phyloP scores from a whole-genome alignment of 2,329 filamentous ascomycete genomes.

The Gyromitra esculenta region DNA sequence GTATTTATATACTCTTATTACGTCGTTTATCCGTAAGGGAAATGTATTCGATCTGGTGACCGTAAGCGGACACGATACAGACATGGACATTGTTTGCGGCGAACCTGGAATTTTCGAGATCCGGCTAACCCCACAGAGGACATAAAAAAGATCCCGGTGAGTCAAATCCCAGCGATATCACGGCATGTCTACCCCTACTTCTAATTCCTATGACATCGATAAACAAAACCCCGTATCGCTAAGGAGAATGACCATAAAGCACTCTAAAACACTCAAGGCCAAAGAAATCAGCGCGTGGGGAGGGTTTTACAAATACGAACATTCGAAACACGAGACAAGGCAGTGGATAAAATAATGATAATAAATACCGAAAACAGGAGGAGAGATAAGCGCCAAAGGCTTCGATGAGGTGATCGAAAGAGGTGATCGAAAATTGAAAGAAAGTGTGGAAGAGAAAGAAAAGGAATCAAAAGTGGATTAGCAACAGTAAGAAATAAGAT shows the following conservation, averaged over 20 bases:
- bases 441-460: constrained; percentile 35
- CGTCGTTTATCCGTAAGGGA: constrained; percentile 7
- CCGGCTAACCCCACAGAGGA: constrained; percentile 34
- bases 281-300: constrained; percentile 48
- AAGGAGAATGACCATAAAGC: constrained; percentile 29
- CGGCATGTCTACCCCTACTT: constrained; percentile 24
- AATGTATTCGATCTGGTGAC: constrained; percentile 11
- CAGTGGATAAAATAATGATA: constrained; percentile 27
- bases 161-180: constrained; percentile 36
- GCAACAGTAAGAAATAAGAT: constrained; percentile 41
- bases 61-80: constrained; percentile 7
- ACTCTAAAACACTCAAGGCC: constrained; percentile 35
- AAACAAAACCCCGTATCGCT: constrained; percentile 42
- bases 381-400: constrained; percentile 35
- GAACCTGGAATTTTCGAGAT: constrained; percentile 23
- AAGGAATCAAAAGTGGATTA: constrained; percentile 40
- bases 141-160: constrained; percentile 38
- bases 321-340: constrained; percentile 13
- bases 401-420: constrained; percentile 35
- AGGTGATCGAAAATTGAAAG: constrained; percentile 25
- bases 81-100: constrained; percentile 19
- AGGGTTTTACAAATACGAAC: constrained; percentile 36
- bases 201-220: constrained; percentile 48
- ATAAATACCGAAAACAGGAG: constrained; percentile 7
- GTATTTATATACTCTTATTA: constrained; percentile 12